Base-by-base conservation (phyloP, 2,329 filamentous ascomycete species). In the Lecanicillium sp. region DNA sequence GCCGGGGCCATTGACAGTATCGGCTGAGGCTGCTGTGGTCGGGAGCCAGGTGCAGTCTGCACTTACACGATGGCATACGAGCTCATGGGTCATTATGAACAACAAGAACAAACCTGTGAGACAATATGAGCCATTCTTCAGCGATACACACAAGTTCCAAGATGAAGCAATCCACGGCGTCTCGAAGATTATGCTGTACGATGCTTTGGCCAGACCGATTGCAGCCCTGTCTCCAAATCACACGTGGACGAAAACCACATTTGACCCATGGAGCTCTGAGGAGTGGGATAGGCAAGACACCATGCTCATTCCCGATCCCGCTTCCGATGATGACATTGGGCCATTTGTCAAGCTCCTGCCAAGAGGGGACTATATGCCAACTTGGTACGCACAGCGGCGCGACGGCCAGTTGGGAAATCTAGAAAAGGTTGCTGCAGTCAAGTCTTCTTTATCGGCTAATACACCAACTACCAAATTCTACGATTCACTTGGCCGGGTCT, bases 91-190 rank as follows among this genome's bases (percentile, higher is more conserved):
- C 2, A 41, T 53, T 14, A 42, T 33, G 33, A 52, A 55, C 40
- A 49, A 47, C 37, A 55, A 55, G 18, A 42, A 41, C 18, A 32
- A 39, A 3, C 33, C 47, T 12, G 41, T 53, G 4, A 33, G 32
- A 17, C 18, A 46, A 29, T 53, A 41, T 28, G 44, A 51, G 15
- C 49, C 50, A 3, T 49, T 50, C 36, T 49, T 52, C 29, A 28
- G 19, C 17, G 28, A 36, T 11, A 44, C 36, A 2, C 46, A 47
- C 32, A 11, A 17, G 12, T 53, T 44, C 37, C 18, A 43, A 18
- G n/a, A 18, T 17, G 30, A 43, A 2, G 20, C 36, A 7, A 40
- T 22, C 5, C 20, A 37, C 17, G 49, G 46, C 5, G 33, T 40
- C 5, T 37, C 37, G 2, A 27, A 41, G 7, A 44, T 33, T 5